A percentile compares a stretch with the other conserved stretches of the same genome.
Evolutionary conservation across 805 yeast genomes (phyloP).

Genomic region (Wickerhamomyces silvicola): DNA sequence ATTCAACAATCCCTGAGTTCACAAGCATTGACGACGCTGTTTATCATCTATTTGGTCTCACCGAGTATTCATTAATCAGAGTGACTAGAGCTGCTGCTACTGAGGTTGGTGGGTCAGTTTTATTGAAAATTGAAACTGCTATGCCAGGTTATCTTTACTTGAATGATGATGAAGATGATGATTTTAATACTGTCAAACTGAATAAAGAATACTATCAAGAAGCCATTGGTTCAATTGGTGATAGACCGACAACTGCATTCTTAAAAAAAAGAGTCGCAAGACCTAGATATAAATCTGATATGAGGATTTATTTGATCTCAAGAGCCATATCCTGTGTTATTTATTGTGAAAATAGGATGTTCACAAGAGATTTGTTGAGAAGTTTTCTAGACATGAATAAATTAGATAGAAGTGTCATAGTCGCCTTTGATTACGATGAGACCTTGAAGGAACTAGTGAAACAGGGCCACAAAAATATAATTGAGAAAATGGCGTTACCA

Average conservation of each 20-base stretch:
- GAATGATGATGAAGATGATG: slow-evolving; percentile 39
- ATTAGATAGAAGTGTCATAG: slow-evolving; percentile 22
- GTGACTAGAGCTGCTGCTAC: slow-evolving; percentile 50
- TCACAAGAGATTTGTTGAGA: slow-evolving; percentile 44
- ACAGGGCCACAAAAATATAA: slow-evolving; percentile 12
- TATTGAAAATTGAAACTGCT: slow-evolving; percentile 49
- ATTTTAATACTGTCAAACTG: slow-evolving; percentile 13
- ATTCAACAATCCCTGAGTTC: slow-evolving; percentile 30
- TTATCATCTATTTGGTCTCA: slow-evolving; percentile 32
- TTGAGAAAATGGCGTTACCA: slow-evolving; percentile 12
- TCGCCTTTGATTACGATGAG: slow-evolving; percentile 25
- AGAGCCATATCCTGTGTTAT: slow-evolving; percentile 31
- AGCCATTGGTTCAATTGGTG: slow-evolving; percentile 27
- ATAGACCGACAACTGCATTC: slow-evolving; percentile 41
- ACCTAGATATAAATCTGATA: slow-evolving; percentile 56
- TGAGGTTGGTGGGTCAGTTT: slow-evolving; percentile 44
- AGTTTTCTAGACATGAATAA: slow-evolving; percentile 37
- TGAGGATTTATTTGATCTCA: slow-evolving; percentile 55
- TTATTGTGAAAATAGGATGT: slow-evolving; percentile 43
- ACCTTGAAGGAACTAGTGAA: slow-evolving; percentile 10
- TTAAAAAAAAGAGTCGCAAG: slow-evolving; percentile 53
- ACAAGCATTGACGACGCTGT: slow-evolving; percentile 41
- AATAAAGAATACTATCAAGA: slow-evolving; percentile 15
- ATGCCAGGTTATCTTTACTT: slow-evolving; percentile 44
- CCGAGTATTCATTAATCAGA: slow-evolving; percentile 40